Evolutionary conservation across 805 yeast species (phyloP).

Genomic region (Teunomyces cretensis): DNA sequence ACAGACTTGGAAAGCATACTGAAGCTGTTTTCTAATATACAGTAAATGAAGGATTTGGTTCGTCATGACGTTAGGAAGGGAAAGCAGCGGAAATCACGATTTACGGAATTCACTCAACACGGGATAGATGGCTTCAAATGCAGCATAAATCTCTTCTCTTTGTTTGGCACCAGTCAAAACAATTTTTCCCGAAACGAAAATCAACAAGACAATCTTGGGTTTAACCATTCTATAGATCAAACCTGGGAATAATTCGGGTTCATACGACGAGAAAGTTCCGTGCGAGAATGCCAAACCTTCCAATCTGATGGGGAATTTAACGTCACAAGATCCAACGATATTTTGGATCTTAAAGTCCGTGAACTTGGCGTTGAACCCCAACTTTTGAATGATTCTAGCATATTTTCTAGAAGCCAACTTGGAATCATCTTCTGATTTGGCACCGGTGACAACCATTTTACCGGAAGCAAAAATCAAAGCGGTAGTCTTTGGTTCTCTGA

Average conservation of each 20-base stretch:
- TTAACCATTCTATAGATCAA: conserved; percentile 98
- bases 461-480: conserved; percentile 98
- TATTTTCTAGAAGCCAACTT: conserved; percentile 96
- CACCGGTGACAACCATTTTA: conserved; percentile 99
- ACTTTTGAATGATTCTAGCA: conserved; percentile 95
- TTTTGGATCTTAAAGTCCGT: conserved; percentile 98
- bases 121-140: conserved; percentile 97
- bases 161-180: conserved; percentile 98
- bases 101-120: conserved; percentile 97
- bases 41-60: background rate
- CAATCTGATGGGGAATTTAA: conserved; percentile 92
- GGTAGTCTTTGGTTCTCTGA: conserved; percentile 97
- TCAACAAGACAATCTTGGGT: conserved; percentile 93
- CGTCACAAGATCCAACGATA: conserved; percentile 98
- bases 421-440: conserved; percentile 98
- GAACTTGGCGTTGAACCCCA: conserved; percentile 96
- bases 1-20: background rate
- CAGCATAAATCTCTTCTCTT: conserved; percentile 97
- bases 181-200: conserved; percentile 95
- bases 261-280: conserved; percentile 98
- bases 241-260: conserved; percentile 98
- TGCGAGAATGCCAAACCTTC: conserved; percentile 98
- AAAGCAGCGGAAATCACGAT: conserved; percentile 34
- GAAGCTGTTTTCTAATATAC: conserved; percentile 4
- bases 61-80: conserved; percentile 1